Base-by-base conservation (phyloP, 148 eudicot species). In the Vaccinium macrocarpon region DNA sequence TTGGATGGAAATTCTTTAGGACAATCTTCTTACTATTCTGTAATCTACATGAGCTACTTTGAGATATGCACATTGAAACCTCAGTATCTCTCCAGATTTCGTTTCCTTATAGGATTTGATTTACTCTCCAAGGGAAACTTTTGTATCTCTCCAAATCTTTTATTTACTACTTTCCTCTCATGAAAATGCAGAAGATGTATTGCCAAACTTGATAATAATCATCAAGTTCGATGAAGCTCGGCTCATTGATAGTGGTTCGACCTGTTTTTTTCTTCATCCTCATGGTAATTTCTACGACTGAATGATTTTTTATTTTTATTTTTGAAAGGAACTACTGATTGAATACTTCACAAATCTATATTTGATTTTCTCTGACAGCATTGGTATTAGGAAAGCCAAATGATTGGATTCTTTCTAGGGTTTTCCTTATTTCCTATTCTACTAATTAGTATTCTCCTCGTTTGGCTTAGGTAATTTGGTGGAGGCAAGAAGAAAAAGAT, bases 191-290 rank as follows among this genome's bases (percentile, higher is more conserved):
- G 84, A 82, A 62, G 38, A 38, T 16, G 71, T 29, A 52, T 23
- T 71, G 53, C 29, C 50, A 2, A n/a, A 5, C 5, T 82, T 19
- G 38, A 57, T 46, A 42, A 38, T n/a, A 83, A 46, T 25, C 78
- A 15, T 21, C 84, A 72, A 70, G 79, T 53, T 38, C 32, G 10
- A 82, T 82, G 64, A 78, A 87, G 80, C 64, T 81, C 57, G 57
- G 38, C 74, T 71, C 83, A 78, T 6, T 76, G 27, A 83, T 85
- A 23, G 80, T 79, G 25, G 52, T 79, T 83, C 81, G 86, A 35
- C 91, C 90, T 11, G 32, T 87, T 77, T 78, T 84, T 2, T 83
- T 86, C 85, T 87, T 90, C 81, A 27, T 84, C n/a, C 23, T 90
- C 48, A 78, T 87, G 92, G 91, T 88, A 89, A 61, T 84, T 79